Conservation (phyloP, 345 rosid genomes). For the Eucalyptus grandis region DNA sequence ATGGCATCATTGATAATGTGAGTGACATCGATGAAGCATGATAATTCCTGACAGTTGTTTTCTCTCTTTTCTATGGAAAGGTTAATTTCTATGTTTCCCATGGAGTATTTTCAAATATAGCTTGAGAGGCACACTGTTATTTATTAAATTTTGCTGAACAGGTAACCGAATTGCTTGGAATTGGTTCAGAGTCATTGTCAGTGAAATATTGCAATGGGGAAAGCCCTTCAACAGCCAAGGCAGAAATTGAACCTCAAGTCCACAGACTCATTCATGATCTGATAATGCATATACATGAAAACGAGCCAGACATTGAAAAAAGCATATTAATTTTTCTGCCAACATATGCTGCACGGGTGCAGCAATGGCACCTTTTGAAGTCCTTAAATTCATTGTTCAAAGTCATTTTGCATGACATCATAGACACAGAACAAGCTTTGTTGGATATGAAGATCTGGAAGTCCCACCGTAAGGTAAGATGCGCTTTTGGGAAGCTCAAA, state of each 20-base stretch:
- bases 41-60: background rate
- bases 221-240: conserved; percentile 39
- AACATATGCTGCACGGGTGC: conserved; percentile 63
- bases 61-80: background rate
- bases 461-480: conserved; percentile 77
- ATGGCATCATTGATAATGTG: background rate
- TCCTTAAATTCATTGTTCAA: conserved; percentile 44
- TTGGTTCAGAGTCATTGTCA: conserved; percentile 30
- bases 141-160: conserved; percentile 4
- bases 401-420: conserved; percentile 66
- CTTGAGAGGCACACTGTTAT: background rate
- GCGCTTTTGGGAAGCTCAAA: background rate
- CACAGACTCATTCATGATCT: conserved; percentile 68
- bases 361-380: conserved; percentile 61
- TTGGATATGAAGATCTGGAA: conserved; percentile 72
- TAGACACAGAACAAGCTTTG: conserved; percentile 75
- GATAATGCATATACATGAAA: conserved; percentile 52
- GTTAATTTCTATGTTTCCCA: background rate
- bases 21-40: background rate
- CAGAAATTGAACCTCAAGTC: conserved; percentile 60
- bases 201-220: conserved; percentile 44
- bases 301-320: conserved; percentile 79
- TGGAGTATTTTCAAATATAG: background rate
- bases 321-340: conserved; percentile 93
- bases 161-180: conserved; percentile 57